A percentile compares a stretch with the other conserved stretches of the same genome.
Conservation (phyloP, 1,284 basidiomycete genomes). For the Phellopilus nigrolimitatus region DNA sequence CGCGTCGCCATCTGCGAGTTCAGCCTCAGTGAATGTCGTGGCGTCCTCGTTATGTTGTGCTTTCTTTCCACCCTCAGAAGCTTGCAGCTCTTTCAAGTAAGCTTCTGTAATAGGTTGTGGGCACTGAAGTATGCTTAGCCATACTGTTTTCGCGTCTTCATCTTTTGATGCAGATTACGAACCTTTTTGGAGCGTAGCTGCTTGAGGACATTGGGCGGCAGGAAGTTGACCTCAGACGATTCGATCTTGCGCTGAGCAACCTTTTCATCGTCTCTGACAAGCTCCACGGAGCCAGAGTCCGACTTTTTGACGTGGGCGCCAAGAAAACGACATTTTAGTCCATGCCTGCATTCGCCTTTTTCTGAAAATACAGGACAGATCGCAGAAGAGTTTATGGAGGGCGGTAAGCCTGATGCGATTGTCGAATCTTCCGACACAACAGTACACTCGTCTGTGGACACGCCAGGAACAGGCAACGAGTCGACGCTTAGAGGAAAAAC, state of each 20-base stretch:
- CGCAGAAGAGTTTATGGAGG: slow-evolving; percentile 45
- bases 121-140: too few species aligned
- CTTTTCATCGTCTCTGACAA: slow-evolving; percentile 55
- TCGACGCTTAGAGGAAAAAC: slow-evolving; percentile 43
- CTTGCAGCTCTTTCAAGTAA: slow-evolving; percentile 63
- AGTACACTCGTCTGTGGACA: slow-evolving; percentile 23
- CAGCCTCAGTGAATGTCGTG: slow-evolving; percentile 32
- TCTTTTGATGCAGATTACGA: too few species aligned
- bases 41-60: neutral
- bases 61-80: slow-evolving; percentile 22
- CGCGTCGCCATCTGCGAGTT: slow-evolving; percentile 25
- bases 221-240: slow-evolving; percentile 73
- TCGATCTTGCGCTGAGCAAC: slow-evolving; percentile 45
- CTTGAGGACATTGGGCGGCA: slow-evolving; percentile 52
- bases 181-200: slow-evolving; percentile 66
- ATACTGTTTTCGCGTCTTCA: too few species aligned
- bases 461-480: slow-evolving; percentile 40
- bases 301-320: slow-evolving; percentile 61
- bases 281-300: slow-evolving; percentile 39
- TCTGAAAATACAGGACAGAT: slow-evolving; percentile 72
- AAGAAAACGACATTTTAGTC: slow-evolving; percentile 89
- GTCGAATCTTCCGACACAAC: slow-evolving; percentile 29
- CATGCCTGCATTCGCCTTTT: slow-evolving; percentile 79
- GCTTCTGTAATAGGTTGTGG: slow-evolving; percentile 58
- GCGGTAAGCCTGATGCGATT: slow-evolving; percentile 10